Evolutionary conservation across 2,329 filamentous ascomycete genomes (phyloP), one percentile per base, ranked within the genome.

Genomic region (Arthrobotrys megalospora): DNA sequence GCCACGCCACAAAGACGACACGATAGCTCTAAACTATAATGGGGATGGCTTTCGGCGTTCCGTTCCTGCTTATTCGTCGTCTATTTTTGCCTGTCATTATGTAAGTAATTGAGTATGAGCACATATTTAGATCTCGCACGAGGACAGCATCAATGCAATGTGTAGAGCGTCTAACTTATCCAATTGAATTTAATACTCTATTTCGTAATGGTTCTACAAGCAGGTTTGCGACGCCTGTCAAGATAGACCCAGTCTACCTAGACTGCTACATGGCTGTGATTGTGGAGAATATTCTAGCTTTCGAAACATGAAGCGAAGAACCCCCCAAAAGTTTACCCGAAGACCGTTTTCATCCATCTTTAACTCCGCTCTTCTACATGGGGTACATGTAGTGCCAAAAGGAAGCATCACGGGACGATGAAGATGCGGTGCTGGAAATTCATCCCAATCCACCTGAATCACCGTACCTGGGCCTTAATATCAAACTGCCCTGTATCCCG

Each of bases 401-500:
- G 41, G 28, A 62, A 67, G 38, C 58, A 70, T 71, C 73, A 70
- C 60, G 66, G 60, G 73, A 70, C 58, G 69, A 36, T 53, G 41
- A 16, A 24, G 68, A n/a, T 36, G 45, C 60, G 55, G 55, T 50
- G 41, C 50, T 60, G 50, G 60, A 66, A 58, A 71, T 70, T 66
- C 55, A 34, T 65, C 55, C 60, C 65, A 69, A 76, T 68, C 45
- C 64, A 64, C 58, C 65, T 70, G 65, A 70, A 34, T 36, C 48
- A 69, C 24, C 21, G 73, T 70, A 63, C 71, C 64, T 76, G 64
- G 55, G 48, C 71, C 64, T 69, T 58, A 73, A 64, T 65, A 76
- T 67, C 62, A 38, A 12, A 12, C 24, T 66, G 21, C 41, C 43
- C 32, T 16, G 32, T 38, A 45, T 50, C 38, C 53, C 58, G 43